Conservation (phyloP, 106 monocot species). For the Dioscorea zingiberensis region DNA sequence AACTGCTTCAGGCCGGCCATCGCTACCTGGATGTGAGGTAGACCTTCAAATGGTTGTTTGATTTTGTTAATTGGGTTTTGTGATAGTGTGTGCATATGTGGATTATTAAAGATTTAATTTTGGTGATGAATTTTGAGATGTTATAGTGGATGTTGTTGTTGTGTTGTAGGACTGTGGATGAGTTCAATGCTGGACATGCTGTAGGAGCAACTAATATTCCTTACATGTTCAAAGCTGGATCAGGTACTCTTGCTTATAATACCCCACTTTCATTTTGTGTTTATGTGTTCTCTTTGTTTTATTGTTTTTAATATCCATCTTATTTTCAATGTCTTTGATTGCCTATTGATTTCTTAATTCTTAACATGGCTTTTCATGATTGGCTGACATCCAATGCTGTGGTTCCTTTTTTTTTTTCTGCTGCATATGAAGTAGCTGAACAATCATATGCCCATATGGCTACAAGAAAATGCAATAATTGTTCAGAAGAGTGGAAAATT, state of each 20-base stretch:
- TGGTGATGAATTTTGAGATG: neutral
- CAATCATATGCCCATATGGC: too few species aligned
- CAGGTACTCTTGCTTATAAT: constrained; percentile 29
- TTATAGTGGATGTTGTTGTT: neutral
- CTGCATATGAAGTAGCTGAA: too few species aligned
- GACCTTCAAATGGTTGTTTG: neutral
- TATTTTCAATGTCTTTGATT: too few species aligned
- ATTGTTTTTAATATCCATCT: too few species aligned
- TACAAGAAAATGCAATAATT: too few species aligned
- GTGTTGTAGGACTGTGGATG: constrained; percentile 56
- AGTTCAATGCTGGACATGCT: constrained; percentile 61
- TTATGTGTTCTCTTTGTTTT: too few species aligned
- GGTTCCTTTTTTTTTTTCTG: too few species aligned
- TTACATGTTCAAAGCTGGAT: constrained; percentile 54
- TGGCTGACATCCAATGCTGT: too few species aligned
- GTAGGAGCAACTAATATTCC: constrained; percentile 69
- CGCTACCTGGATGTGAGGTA: constrained; percentile 88
- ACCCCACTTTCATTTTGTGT: too few species aligned
- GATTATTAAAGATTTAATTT: neutral
- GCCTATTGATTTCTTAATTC: too few species aligned
- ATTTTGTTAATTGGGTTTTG: neutral
- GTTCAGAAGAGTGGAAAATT: too few species aligned
- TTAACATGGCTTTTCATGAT: too few species aligned
- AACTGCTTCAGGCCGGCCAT: constrained; percentile 84
- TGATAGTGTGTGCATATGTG: neutral